These are phyloP conservation scores for Lactifluus volemus DNA, from an alignment of 768 basidiomycete species.

Conservation along the genomic window DNA sequence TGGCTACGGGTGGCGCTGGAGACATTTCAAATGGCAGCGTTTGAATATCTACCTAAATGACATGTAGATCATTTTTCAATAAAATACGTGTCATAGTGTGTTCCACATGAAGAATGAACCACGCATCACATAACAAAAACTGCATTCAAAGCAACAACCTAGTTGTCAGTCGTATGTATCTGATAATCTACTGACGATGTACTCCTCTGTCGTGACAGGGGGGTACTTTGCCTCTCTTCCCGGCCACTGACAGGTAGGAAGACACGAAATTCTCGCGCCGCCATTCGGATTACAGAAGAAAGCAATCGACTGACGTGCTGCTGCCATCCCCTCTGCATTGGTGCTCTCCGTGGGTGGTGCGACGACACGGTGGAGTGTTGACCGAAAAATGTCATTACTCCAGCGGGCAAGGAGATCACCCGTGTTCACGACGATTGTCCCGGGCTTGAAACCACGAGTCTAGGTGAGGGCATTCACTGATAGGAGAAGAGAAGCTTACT, in stretches of 20 bases:
- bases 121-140: no score
- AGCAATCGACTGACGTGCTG: constrained; percentile 68
- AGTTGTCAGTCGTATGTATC: constrained; percentile 38
- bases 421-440: constrained; percentile 75
- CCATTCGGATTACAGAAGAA: constrained; percentile 86
- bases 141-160: not conserved
- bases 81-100: no score
- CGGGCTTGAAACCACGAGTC: constrained; percentile 40
- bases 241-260: constrained; percentile 53
- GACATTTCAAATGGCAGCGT: no score
- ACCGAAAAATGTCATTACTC: constrained; percentile 74
- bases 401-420: constrained; percentile 76
- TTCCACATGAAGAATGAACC: no score
- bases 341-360: constrained; percentile 50
- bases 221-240: constrained; percentile 52
- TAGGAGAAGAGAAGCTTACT: constrained; percentile 34
- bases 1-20: no score
- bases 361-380: constrained; percentile 78
- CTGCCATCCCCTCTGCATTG: constrained; percentile 46
- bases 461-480: not conserved
- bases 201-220: constrained; percentile 64
- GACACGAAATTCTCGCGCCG: constrained; percentile 54
- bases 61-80: no score
- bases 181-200: constrained; percentile 63
- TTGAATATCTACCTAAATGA: no score